A percentile compares a stretch with the other conserved stretches of the same genome.
These are phyloP conservation scores for Gamsiella multidivaricata DNA, from an alignment of 192 early-diverging fungal genomes.

Conservation along the genomic window DNA sequence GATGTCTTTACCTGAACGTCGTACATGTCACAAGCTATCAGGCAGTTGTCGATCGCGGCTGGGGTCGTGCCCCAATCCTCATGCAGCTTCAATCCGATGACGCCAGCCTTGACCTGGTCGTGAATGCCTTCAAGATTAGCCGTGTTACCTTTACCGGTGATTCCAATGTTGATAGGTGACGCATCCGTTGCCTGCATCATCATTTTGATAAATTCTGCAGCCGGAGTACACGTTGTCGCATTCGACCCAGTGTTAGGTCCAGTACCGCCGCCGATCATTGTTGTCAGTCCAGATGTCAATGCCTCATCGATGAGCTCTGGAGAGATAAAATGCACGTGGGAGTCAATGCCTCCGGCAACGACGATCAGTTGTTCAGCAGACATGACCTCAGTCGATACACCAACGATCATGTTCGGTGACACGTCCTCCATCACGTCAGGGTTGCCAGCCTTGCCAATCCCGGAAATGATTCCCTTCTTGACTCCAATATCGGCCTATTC, in stretches of 20 bases:
- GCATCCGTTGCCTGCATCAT: slow-evolving; percentile 93
- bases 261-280: slow-evolving; percentile 90
- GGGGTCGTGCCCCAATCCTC: slow-evolving; percentile 99
- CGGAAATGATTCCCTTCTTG: slow-evolving; percentile 84
- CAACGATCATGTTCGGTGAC: slow-evolving; percentile 88
- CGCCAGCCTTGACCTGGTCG: slow-evolving; percentile 89
- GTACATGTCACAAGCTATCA: slow-evolving; percentile 85
- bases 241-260: slow-evolving; percentile 97
- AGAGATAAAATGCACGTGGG: slow-evolving; percentile 97
- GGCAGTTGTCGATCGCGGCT: slow-evolving; percentile 90
- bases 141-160: slow-evolving; percentile 96
- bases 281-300: slow-evolving; percentile 82
- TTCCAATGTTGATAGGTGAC: slow-evolving; percentile 91
- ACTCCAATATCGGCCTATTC: slow-evolving; percentile 93
- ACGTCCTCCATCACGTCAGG: slow-evolving; percentile 97
- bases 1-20: slow-evolving; percentile 76
- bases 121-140: slow-evolving; percentile 70
- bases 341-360: slow-evolving; percentile 93
- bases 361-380: slow-evolving; percentile 92
- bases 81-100: slow-evolving; percentile 91
- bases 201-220: slow-evolving; percentile 81
- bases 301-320: slow-evolving; percentile 90
- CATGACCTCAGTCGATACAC: slow-evolving; percentile 90
- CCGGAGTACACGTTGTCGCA: slow-evolving; percentile 96
- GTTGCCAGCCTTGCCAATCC: slow-evolving; percentile 97